phyloP scores from a whole-genome alignment of 345 rosid genomes.

The Luvunga scandens region DNA sequence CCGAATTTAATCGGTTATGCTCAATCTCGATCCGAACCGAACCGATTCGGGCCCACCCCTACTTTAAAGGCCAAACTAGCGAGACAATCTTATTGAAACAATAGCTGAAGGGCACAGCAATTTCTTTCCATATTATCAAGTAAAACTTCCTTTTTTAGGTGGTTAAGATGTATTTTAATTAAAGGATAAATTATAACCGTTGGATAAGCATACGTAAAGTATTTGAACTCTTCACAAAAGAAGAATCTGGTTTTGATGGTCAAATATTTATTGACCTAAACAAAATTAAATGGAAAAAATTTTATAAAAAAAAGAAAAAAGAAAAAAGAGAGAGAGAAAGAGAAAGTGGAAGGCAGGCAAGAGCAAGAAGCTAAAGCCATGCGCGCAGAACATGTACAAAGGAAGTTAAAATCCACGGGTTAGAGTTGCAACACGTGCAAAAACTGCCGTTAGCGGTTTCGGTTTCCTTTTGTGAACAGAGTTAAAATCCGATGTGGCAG shows the following conservation, averaged over 20 bases:
- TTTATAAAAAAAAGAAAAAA: not conserved
- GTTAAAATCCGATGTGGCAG: not conserved
- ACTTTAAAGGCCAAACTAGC: no score
- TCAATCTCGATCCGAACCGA: no score
- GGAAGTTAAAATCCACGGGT: not conserved
- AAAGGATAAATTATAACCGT: not conserved
- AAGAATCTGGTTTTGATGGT: not conserved
- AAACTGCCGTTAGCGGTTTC: constrained; percentile 17
- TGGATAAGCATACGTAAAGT: not conserved
- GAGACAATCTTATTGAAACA: no score
- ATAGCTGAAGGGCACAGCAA: no score
- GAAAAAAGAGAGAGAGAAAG: no score
- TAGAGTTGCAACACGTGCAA: constrained; percentile 8
- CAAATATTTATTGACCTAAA: not conserved
- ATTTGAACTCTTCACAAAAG: not conserved
- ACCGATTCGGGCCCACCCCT: no score
- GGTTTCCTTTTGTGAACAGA: not conserved
- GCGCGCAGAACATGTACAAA: not conserved
- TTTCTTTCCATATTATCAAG: no score
- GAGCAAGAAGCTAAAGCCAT: not conserved
- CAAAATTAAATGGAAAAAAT: not conserved
- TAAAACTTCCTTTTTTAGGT: no score
- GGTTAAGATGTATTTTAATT: no score
- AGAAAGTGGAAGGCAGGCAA: not conserved
- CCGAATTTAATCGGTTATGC: no score